Evolutionary conservation across 345 rosid genomes (phyloP), one percentile per base, ranked within the genome.

Genomic region (Abelmoschus esculentus): DNA sequence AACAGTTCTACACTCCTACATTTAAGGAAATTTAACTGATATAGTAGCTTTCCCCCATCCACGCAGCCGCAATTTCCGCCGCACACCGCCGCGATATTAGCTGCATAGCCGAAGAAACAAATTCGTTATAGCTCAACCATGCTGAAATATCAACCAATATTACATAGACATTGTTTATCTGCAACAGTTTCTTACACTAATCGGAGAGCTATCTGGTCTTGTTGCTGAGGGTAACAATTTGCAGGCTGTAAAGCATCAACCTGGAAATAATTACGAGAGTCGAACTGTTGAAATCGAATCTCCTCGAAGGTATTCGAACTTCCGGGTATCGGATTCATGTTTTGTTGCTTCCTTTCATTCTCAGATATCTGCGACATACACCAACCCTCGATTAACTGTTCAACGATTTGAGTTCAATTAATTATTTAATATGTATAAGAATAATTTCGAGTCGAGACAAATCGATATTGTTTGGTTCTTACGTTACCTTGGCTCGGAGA

Each of bases 241-340:
- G 83, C 73, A 72, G 96, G 89, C 75, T 87, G 96, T 80, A 95
- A 81, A 3, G 88, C 96, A 61, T 81, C 81, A 61, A 91, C 96
- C 82, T 90, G 91, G 74, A 92, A 95, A 76, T 80, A 95, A 79
- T 73, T 83, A 15, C 98, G 79, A 38, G 92, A 80, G 74, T 95
- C 97, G 47, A 75, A 89, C 19, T 77, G 84, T 77, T 80, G 90
- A 42, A 87, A 77, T 74, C 83, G 92, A 77, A 90, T 72, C 36
- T 86, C 58, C 76, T 85, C 92, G 69, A 80, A 89, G 74, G 72
- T 86, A 54, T 54, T 19, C 12, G 80, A 67, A 8, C 84, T 89
- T 80, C 90, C 99, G 14, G 92, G 91, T 97, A 95, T 85, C 83
- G 91, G 78, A 73, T 79, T 90, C 87, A 88, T 91, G 79, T 75